These are phyloP conservation scores for Neonectria neomacrospora DNA, from an alignment of 2,329 filamentous ascomycete species.

Conservation along the genomic window DNA sequence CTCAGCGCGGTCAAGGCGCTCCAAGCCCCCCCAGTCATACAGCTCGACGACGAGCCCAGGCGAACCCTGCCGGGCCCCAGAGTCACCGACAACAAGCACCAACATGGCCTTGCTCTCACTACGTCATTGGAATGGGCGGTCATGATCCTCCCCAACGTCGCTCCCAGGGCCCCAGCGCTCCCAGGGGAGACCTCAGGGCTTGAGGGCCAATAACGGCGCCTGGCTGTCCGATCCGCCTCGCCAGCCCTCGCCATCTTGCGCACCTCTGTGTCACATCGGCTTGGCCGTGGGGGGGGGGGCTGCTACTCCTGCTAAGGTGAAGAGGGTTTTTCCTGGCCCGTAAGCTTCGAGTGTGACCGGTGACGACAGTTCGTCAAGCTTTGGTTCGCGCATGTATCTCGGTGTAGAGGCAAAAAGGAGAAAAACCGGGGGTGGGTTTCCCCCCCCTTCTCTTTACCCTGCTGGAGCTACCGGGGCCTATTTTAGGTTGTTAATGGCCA, in stretches of 20 bases:
- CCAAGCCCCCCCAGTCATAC: slow-evolving; percentile 27
- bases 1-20: slow-evolving; percentile 31
- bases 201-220: slow-evolving; percentile 30
- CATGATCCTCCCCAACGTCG: slow-evolving; percentile 35
- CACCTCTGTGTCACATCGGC: slow-evolving; percentile 37
- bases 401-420: slow-evolving; percentile 34
- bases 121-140: slow-evolving; percentile 41
- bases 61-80: slow-evolving; percentile 38
- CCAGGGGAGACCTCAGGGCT: slow-evolving; percentile 35
- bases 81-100: slow-evolving; percentile 31
- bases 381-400: slow-evolving; percentile 34
- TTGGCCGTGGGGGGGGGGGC: slow-evolving; percentile 39
- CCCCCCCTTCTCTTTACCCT: neutral
- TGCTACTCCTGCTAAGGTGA: slow-evolving; percentile 23
- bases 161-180: slow-evolving; percentile 18
- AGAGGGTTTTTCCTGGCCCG: slow-evolving; percentile 30
- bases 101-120: slow-evolving; percentile 26
- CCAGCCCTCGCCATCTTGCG: slow-evolving; percentile 18
- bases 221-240: slow-evolving; percentile 28
- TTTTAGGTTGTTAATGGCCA: slow-evolving; percentile 8
- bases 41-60: slow-evolving; percentile 22
- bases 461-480: slow-evolving; percentile 10
- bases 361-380: slow-evolving; percentile 19
- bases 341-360: slow-evolving; percentile 31
- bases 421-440: slow-evolving; percentile 24